These are phyloP conservation scores for Stylosanthes scabra DNA, from an alignment of 331 rosid genomes.

Conservation along the genomic window DNA sequence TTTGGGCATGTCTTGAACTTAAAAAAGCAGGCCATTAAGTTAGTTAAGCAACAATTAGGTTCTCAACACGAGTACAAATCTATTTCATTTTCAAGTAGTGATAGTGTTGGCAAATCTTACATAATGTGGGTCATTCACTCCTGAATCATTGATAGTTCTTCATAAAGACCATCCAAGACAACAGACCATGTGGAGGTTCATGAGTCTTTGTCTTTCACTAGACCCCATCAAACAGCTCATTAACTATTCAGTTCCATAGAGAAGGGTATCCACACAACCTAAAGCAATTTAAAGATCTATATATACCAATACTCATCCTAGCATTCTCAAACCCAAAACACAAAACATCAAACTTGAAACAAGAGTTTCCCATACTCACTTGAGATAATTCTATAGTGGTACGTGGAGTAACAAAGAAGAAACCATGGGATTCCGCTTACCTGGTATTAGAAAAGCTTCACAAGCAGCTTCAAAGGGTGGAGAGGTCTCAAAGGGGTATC, in stretches of 20 bases:
- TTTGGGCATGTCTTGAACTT: neutral
- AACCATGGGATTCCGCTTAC: conserved; percentile 32
- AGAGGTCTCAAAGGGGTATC: conserved; percentile 48
- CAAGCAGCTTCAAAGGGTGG: conserved; percentile 2
- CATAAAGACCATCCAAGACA: neutral
- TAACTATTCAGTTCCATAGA: neutral
- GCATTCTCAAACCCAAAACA: neutral
- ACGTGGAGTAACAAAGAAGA: neutral
- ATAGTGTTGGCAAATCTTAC: neutral
- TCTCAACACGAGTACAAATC: neutral
- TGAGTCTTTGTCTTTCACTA: neutral
- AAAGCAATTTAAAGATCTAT: neutral
- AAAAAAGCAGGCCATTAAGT: neutral
- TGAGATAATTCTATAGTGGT: neutral
- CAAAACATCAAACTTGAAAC: neutral
- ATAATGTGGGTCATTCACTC: neutral
- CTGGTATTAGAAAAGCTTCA: neutral
- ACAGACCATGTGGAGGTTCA: conserved; percentile 26
- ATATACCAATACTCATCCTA: neutral
- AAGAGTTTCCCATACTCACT: neutral
- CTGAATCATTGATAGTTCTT: neutral
- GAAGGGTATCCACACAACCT: neutral
- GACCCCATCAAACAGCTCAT: neutral
- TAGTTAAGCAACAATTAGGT: neutral
- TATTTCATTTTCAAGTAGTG: neutral